Percentiles rank a stretch among this genome's conserved stretches.
These are phyloP conservation scores for Neoscytalidium dimidiatum DNA, from an alignment of 2,329 filamentous ascomycete species.

Conservation along the genomic window DNA sequence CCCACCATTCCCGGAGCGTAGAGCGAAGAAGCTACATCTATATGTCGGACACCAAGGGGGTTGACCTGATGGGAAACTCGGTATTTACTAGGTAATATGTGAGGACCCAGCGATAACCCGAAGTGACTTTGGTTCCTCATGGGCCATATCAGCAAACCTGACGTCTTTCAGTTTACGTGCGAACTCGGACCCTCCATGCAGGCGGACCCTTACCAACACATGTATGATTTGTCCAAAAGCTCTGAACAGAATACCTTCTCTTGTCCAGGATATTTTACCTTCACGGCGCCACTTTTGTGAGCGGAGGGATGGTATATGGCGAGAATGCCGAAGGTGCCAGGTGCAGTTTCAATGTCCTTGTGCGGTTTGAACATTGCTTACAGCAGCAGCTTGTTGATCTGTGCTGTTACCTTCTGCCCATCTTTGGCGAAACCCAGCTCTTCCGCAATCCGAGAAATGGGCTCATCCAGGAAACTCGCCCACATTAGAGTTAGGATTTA, in stretches of 20 bases:
- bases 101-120: conserved; percentile 53
- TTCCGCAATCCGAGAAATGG: conserved; percentile 22
- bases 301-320: conserved; percentile 51
- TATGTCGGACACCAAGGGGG: background rate
- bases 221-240: background rate
- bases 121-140: conserved; percentile 49
- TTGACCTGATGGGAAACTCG: conserved; percentile 6
- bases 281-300: conserved; percentile 51
- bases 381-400: conserved; percentile 38
- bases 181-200: too few relatives aligned
- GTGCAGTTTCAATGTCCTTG: conserved; percentile 50
- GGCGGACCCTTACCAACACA: background rate
- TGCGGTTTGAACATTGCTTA: conserved; percentile 54
- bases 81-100: conserved; percentile 54
- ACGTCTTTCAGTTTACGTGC: too few relatives aligned
- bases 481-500: conserved; percentile 28
- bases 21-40: conserved; percentile 21
- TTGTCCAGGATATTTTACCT: conserved; percentile 42
- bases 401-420: conserved; percentile 23
- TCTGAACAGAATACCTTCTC: conserved; percentile 20
- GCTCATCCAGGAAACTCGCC: conserved; percentile 22
- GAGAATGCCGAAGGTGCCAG: conserved; percentile 55
- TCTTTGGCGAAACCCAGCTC: conserved; percentile 21
- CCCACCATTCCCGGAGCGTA: background rate
- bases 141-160: conserved; percentile 57